Evolutionary conservation across 2,329 filamentous ascomycete genomes (phyloP), one percentile per base, ranked within the genome.

Genomic region (Pseudocercospora musae): DNA sequence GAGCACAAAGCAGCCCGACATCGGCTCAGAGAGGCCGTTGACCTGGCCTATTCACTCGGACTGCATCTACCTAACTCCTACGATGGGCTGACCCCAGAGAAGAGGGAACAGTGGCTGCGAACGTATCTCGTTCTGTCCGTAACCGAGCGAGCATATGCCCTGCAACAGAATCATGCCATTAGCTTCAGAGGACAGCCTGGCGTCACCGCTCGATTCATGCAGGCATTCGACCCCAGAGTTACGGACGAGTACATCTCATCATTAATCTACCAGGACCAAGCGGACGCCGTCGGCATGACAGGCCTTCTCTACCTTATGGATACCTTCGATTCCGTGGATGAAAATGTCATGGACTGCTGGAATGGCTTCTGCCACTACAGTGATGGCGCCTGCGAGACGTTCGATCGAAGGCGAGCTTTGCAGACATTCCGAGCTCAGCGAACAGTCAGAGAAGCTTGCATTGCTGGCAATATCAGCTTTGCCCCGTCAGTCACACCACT

Each of bases 311-410:
- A 76, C 27, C 69, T 80, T 23, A 79, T 80, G 78, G 78, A 79
- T 62, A 66, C 77, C 1, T 79, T 79, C 60, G 76, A 80, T 57
- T 73, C 76, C 3, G 78, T 80, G 31, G 76, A 80, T 56, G 78
- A 80, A 63, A 75, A 75, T 59, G 76, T 80, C 18, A 71, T 79
- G 18, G 73, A 77, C 18, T 80, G 78, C 69, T 80, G 78, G 78
- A 79, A 77, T 54, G 72, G 72, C 25, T 76, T 75, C 58, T 80
- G 77, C 71, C 58, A 59, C 18, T 68, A 64, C 49, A 69, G 68
- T 48, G 68, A 71, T 37, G 68, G 69, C 20, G 62, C 64, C 72
- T 68, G 72, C 68, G 50, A 78, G 72, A 61, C 73, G 70, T 68
- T 74, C 72, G 59, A 79, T 71, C 62, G 73, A 72, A 55, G 70